phyloP scores from a whole-genome alignment of 176 grass and related monocot species.

The Ensete ventricosum region DNA sequence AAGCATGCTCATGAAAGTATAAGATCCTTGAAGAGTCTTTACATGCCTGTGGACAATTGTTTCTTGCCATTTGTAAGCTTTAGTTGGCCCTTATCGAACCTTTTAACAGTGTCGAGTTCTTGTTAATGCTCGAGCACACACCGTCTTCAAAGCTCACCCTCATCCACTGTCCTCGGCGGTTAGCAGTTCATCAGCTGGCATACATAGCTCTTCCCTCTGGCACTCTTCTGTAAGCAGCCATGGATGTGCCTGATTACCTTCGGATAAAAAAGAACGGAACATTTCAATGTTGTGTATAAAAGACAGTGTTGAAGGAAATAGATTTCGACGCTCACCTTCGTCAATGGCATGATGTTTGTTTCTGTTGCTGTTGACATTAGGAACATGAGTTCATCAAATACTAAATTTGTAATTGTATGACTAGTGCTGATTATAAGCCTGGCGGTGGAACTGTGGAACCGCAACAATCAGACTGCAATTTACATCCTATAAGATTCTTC shows the following conservation, averaged over 20 bases:
- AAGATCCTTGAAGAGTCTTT: background rate
- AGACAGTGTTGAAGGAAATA: background rate
- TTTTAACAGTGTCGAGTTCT: conserved; percentile 40
- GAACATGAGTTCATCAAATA: background rate
- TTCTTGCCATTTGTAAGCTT: conserved; percentile 40
- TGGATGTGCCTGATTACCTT: conserved; percentile 42
- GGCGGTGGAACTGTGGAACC: no score
- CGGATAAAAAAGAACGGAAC: conserved; percentile 1
- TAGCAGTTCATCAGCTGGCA: conserved; percentile 73
- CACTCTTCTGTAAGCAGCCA: conserved; percentile 32
- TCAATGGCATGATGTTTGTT: background rate
- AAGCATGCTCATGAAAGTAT: background rate
- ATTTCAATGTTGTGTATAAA: background rate
- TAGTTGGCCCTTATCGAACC: conserved; percentile 20
- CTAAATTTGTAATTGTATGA: background rate
- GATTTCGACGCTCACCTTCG: conserved; percentile 35
- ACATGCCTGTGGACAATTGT: conserved; percentile 22
- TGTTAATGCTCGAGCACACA: conserved; percentile 51
- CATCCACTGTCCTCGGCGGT: conserved; percentile 20
- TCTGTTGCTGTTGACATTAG: background rate
- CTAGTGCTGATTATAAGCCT: background rate
- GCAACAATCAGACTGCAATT: no score
- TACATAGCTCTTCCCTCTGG: conserved; percentile 60
- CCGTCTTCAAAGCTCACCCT: conserved; percentile 47
- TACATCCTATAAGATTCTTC: no score